Base-by-base conservation (phyloP, 1,139 yeast species). In the Saccharomyces hybrid region DNA sequence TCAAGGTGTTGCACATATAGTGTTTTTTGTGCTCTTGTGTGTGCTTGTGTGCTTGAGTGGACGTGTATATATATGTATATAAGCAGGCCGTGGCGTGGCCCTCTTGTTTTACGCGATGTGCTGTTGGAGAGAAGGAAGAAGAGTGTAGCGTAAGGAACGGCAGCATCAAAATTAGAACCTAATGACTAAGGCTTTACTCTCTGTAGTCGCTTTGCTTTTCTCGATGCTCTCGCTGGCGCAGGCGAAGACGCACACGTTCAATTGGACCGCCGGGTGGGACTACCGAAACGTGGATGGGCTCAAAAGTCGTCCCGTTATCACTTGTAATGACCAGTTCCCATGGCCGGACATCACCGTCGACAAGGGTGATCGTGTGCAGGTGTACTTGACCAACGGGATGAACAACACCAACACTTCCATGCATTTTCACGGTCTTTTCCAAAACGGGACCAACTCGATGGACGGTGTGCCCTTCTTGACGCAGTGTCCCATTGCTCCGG, bases 361-460 rank as follows among this genome's bases (percentile, higher is more conserved):
- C 59, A 82, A 79, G 66, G 91, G 95, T 61, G 98, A 91, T 73
- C 75, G 86, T n/a, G 77, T 91, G 28, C 71, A 82, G 53, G 74
- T 89, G 41, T 79, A 84, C 65, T 73, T 89, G 68, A 80, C 80
- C 56, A 91, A 91, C 67, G 86, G 84, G 25, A 79, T 91, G 56
- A 76, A 73, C 47, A 81, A 81, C 63, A 73, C 78, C 50, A 85
- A 86, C 71, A 86, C 96, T 5, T 76, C 93, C 5, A 73, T 91
- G 65, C 98, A 91, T 72, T 88, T 88, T 81, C 98, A 91, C 73
- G 98, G 98, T 51, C 67, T 91, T 66, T 89, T 86, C 80, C 96
- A 87, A 74, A 79, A 82, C 62, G 88, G 84, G 13, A 73, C 86
- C 9, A 77, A 73, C 63, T 81, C 79, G 66, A 84, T 86, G 87